Evolutionary conservation across 192 early-diverging fungal species (phyloP), one percentile per base, ranked within the genome.

Genomic region (Backusella sp.): DNA sequence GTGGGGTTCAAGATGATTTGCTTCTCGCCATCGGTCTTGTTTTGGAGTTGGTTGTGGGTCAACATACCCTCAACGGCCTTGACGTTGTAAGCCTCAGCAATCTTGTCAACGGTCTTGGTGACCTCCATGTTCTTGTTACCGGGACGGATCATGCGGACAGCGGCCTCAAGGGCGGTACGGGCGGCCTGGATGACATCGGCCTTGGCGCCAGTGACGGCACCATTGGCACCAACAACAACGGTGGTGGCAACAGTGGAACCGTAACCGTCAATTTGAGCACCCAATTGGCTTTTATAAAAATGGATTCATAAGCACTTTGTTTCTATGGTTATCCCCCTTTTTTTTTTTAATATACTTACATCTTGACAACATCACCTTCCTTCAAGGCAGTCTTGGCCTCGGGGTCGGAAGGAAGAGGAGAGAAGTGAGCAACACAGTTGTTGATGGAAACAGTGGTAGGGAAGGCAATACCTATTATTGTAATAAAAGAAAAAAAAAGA

Each of bases 51-150:
- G 84, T 96, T 91, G 87, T 95, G 90, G 62, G 95, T 92, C 65
- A 97, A 85, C 91, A 96, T 96, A 75, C 93, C 94, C 88, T 99
- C 94, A 42, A 97, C 91, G 62, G 95, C 90, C 87, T 92, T 94
- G 88, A 92, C 91, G 19, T 87, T 95, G 83, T 92, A 99, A 52
- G 93, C 91, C 15, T 85, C 78, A 32, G 92, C 89, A 79, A 97
- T 88, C 80, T 93, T 93, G 77, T 93, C 88, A 46, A 98, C 89
- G 9, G 84, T 81, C 66, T 96, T 91, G 70, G 94, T 96, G n/a
- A 95, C 84, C 71, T 82, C 79, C 79, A 85, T 88, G 85, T 89
- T 88, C 80, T 82, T 90, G 77, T 91, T 90, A 53, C 96, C 96
- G 67, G 96, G 94, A 79, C 91, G 92, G 84, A 99, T 86, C 80